Evolutionary conservation across 768 basidiomycete genomes (phyloP), one percentile per base, ranked within the genome.

Genomic region (Sporobolomyces pararoseus): DNA sequence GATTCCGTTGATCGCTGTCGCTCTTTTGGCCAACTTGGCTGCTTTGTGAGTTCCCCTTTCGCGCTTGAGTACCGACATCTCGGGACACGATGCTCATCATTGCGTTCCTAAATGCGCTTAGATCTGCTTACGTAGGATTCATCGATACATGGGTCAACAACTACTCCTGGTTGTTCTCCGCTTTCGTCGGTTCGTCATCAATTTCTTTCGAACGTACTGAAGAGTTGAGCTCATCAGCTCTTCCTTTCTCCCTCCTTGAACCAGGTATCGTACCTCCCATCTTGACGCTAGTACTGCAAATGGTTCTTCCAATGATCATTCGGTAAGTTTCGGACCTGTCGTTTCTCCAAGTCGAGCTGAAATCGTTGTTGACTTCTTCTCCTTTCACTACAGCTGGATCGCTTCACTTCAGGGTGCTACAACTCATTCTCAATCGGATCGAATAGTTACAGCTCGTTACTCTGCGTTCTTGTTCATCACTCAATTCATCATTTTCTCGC

Each of bases 391-490:
- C 61, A 73, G 69, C 7, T 68, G 67, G 70, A 63, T 75, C 65
- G 62, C 71, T 10, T 59, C 60, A 7, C 58, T 66, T 3, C 77
- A 76, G 31, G 77, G 77, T 16, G 66, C 71, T 16, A 65, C 71
- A 13, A 78, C 76, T 2, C 72, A 75, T 37, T 71, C 70, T 32
- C 75, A 76, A 53, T 44, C 72, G 3, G 94, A 98, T 76, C 88
- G 96, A 39, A 87, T 88, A 44, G 94, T 98, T 68, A 84, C 94
- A 46, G 91, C 91, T 25, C 87, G 92, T 57, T 98, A 97, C 80
- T 98, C 88, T 77, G 83, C 89, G 1, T 98, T 99, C 84, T 83
- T 98, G 79, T 87, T 98, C 67, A 88, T 96, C 80, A 90, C 89
- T 59, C 74, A 97, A 78, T 81, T 99, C 76, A 83, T 99, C 71